Conservation (phyloP, 495 filamentous ascomycete genomes). For the Xylaria curta region DNA sequence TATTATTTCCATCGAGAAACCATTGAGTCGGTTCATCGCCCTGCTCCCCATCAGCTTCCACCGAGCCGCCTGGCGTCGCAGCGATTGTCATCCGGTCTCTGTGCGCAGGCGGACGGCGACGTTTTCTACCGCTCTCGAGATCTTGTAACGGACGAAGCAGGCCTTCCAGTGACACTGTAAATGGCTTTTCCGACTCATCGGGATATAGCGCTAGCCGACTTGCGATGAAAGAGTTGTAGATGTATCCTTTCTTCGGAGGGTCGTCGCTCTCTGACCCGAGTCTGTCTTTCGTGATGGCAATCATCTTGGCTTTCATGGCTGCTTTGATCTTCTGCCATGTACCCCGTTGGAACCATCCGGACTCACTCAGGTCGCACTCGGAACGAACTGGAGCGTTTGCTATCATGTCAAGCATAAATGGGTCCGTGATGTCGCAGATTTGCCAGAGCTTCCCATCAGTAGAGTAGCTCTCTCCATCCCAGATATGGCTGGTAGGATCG, state of each 20-base stretch:
- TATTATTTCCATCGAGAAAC: constrained; percentile 11
- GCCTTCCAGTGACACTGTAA: constrained; percentile 37
- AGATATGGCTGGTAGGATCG: constrained; percentile 68
- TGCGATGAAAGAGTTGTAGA: constrained; percentile 39
- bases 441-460: constrained; percentile 89
- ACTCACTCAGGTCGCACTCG: constrained; percentile 62
- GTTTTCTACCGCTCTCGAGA: constrained; percentile 28
- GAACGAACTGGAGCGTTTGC: constrained; percentile 51
- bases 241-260: constrained; percentile 35
- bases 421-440: constrained; percentile 88
- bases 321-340: constrained; percentile 79
- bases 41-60: constrained; percentile 9
- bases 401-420: constrained; percentile 64
- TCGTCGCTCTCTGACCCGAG: constrained; percentile 60
- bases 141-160: constrained; percentile 38
- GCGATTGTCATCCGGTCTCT: constrained; percentile 1
- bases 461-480: constrained; percentile 72
- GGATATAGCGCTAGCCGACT: constrained; percentile 33
- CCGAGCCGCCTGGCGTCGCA: constrained; percentile 2
- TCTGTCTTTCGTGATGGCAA: constrained; percentile 54
- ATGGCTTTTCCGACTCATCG: constrained; percentile 35
- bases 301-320: constrained; percentile 84
- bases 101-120: constrained; percentile 18
- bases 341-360: constrained; percentile 84
- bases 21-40: constrained; percentile 18